Evolutionary conservation across 371 early-diverging fungal genomes (phyloP), one percentile per base, ranked within the genome.

Genomic region (Syncephalis fuscata): DNA sequence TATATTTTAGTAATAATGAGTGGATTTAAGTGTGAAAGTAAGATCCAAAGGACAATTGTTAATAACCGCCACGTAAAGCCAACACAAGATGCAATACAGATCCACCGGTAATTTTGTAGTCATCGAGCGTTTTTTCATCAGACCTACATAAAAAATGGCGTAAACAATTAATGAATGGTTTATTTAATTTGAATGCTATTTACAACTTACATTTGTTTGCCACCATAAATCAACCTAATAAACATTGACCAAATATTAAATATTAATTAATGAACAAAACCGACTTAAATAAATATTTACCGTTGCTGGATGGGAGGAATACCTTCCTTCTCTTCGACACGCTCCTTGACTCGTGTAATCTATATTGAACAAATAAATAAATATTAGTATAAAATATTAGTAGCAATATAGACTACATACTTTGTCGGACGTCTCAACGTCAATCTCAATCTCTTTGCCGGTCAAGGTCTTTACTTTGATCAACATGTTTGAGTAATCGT

Each of bases 251-350:
- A n/a, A n/a, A n/a, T n/a, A n/a, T n/a, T n/a, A n/a, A n/a, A n/a
- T n/a, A n/a, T n/a, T n/a, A n/a, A n/a, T n/a, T n/a, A n/a, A n/a
- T n/a, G n/a, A n/a, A n/a, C n/a, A n/a, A n/a, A n/a, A n/a, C n/a
- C n/a, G n/a, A n/a, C n/a, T n/a, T n/a, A n/a, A n/a, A n/a, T n/a
- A n/a, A n/a, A n/a, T n/a, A n/a, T n/a, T 5, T 57, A 68, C 64
- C 97, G 76, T 59, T 96, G 95, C 59, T 96, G 95, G 21, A 79
- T 76, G 17, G 95, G 95, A 9, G 95, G 95, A 50, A 95, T 97
- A 46, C 94, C 95, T 63, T 93, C 94, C 68, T 92, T 92, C 62
- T 90, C 92, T 57, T 94, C 92, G 38, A 96, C 80, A 53, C 82
- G 74, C 51, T 92, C 88, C 65, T 94, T 94, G 69, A 97, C 85